phyloP scores from a whole-genome alignment of 2,329 filamentous ascomycete species.

The Fusarium sp. region DNA sequence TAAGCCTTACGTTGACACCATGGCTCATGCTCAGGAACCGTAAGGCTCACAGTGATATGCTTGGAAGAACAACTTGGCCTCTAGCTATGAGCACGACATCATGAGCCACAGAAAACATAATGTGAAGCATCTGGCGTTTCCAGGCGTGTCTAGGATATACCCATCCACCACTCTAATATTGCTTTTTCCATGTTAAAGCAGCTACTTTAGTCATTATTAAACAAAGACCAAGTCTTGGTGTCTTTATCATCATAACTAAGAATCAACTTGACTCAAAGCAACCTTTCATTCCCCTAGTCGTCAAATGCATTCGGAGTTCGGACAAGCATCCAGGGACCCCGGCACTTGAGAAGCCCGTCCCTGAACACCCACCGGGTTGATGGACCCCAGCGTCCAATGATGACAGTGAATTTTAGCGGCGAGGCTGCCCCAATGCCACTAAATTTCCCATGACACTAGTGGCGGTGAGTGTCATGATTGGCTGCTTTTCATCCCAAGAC shows the following conservation, averaged over 20 bases:
- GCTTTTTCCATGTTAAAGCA: not conserved
- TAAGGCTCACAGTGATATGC: constrained; percentile 17
- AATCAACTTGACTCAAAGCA: constrained; percentile 6
- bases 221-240: not conserved
- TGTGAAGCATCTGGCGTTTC: not conserved
- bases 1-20: not conserved
- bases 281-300: not conserved
- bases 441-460: not conserved
- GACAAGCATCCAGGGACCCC: not conserved
- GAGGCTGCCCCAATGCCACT: constrained; percentile 16
- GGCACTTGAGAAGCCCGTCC: not conserved
- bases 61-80: constrained; percentile 9
- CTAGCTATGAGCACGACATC: constrained; percentile 3
- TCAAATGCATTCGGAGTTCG: not conserved
- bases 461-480: constrained; percentile 11
- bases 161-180: not conserved
- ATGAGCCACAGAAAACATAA: not conserved
- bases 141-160: not conserved
- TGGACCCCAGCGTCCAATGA: not conserved
- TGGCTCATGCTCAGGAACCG: not conserved
- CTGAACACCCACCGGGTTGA: not conserved
- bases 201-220: not conserved
- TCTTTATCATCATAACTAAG: not conserved
- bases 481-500: not conserved
- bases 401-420: constrained; percentile 8